Percentiles rank a stretch among this genome's conserved stretches.
Conservation (phyloP, 768 basidiomycete species). For the Mycena rosella region DNA sequence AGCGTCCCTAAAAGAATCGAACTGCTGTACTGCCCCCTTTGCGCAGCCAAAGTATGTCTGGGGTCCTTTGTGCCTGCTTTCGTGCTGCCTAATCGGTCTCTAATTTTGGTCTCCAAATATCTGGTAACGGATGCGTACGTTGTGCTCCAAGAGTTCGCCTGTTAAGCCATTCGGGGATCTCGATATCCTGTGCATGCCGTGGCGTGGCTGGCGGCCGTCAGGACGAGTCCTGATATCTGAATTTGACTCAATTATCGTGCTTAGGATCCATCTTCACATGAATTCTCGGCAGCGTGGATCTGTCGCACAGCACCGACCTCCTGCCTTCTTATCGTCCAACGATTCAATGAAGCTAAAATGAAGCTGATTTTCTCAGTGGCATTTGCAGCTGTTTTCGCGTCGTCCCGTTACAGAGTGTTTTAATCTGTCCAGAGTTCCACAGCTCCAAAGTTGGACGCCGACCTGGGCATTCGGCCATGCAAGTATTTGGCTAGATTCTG, state of each 20-base stretch:
- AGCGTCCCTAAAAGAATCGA: background rate
- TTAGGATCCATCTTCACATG: background rate
- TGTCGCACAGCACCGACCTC: slow-evolving; percentile 2
- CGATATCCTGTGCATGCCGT: slow-evolving; percentile 22
- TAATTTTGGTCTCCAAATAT: background rate
- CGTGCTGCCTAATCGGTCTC: background rate
- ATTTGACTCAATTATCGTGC: background rate
- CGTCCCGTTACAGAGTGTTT: too few relatives aligned
- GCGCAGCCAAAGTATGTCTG: background rate
- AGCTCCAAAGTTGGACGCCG: background rate
- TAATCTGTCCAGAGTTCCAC: too few relatives aligned
- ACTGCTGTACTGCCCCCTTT: slow-evolving; percentile 7
- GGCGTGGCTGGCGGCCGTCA: background rate
- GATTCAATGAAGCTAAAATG: background rate
- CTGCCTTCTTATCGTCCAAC: background rate
- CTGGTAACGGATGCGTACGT: background rate
- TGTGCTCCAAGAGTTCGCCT: background rate
- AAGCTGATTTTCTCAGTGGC: slow-evolving; percentile 7
- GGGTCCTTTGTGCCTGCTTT: background rate
- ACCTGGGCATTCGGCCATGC: too few relatives aligned
- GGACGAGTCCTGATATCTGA: too few relatives aligned
- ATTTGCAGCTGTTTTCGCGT: background rate
- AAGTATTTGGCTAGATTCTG: too few relatives aligned
- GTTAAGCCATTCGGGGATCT: background rate
- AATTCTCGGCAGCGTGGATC: background rate